Evolutionary conservation across 371 early-diverging fungal species (phyloP), one percentile per base, ranked within the genome.

Genomic region (Zancudomyces culisetae): DNA sequence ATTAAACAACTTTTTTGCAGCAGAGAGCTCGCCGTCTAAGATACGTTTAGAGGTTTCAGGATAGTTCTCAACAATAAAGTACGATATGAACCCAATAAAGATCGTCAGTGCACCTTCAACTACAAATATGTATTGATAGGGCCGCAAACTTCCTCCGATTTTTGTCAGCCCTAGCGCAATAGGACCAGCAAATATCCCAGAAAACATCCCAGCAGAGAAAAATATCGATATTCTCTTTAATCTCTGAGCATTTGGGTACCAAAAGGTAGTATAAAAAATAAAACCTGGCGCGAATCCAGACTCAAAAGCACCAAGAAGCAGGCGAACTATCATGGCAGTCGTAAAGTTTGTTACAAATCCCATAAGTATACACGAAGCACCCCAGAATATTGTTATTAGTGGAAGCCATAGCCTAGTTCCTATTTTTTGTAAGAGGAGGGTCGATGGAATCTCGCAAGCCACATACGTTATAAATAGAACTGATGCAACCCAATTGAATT

Each of bases 101-200:
- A 80, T 60, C 0, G 87, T 77, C 1, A 78, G 76, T 39, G 83
- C 53, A 3, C 83, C 84, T 57, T 83, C 82, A 42, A 85, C 70
- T 27, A 84, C 71, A 57, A 84, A 85, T 43, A 85, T 56, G 8
- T 59, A 51, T n/a, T 49, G 24, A 18, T 78, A 52, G 15, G 62
- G 64, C 6, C 53, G 58, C 27, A 58, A 56, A 15, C 62, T 51
- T 15, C 62, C 51, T 49, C 18, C 22, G 50, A 49, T 28, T 15
- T 65, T 58, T 19, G 54, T 62, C 35, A 82, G 66, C 4, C 75
- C 80, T 43, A 76, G 73, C 2, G 77, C 70, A 2, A 78, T 64
- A 2, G 78, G 67, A 0, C 79, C 82, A 52, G 78, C 80, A 22
- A 79, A 62, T 23, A 71, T 62, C 2, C 74, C 60, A 27, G 80